Conservation (phyloP, 176 grass and related monocot species). For the Leersia perrieri region DNA sequence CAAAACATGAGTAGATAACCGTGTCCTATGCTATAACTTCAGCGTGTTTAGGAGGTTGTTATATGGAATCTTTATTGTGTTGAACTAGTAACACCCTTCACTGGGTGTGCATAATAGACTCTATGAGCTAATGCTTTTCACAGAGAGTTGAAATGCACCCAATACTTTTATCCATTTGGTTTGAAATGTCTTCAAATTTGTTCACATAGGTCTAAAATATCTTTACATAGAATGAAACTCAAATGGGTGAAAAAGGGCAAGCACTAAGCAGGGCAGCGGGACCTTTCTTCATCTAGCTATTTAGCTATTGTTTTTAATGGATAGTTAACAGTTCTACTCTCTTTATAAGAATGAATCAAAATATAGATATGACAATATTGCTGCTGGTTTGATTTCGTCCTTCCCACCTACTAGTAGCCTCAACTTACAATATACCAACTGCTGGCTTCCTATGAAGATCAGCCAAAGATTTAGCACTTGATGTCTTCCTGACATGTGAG, state of each 20-base stretch:
- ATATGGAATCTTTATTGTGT: neutral
- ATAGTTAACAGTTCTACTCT: neutral
- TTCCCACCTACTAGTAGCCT: neutral
- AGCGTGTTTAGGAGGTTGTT: neutral
- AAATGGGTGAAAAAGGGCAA: neutral
- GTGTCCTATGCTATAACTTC: neutral
- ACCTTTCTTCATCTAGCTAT: neutral
- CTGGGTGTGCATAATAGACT: neutral
- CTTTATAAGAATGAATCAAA: neutral
- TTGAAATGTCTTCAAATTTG: neutral
- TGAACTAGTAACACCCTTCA: neutral
- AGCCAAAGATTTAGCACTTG: neutral
- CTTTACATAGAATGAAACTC: slow-evolving; percentile 4
- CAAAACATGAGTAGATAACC: neutral
- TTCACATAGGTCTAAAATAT: neutral
- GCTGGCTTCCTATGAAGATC: neutral
- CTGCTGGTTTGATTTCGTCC: neutral
- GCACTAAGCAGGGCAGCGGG: neutral
- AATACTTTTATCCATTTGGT: neutral
- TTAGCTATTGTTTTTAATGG: neutral
- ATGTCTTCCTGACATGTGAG: neutral
- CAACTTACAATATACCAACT: neutral
- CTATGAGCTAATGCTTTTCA: slow-evolving; percentile 5
- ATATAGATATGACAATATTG: slow-evolving; percentile 3
- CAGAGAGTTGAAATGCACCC: neutral